Evolutionary conservation across 768 basidiomycete genomes (phyloP).

Genomic region (Trametes maxima): DNA sequence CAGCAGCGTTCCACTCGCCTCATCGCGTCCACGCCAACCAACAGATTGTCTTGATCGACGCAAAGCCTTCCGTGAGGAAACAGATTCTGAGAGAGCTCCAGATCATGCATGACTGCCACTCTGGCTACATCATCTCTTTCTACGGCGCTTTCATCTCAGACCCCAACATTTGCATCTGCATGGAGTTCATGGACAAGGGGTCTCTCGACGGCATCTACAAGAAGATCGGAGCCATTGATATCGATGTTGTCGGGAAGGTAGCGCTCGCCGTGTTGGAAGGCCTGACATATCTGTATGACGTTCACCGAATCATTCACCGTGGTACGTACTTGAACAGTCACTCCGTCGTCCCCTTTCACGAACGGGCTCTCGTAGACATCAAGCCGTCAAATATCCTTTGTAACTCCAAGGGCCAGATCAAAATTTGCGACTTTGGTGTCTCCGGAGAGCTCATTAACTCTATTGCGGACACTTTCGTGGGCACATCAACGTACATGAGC

Average conservation of each 20-base stretch:
- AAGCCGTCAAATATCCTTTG: constrained; percentile 98
- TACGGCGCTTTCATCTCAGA: constrained; percentile 96
- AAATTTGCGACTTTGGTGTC: constrained; percentile 99
- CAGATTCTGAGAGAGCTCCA: constrained; percentile 97
- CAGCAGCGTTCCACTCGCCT: neutral
- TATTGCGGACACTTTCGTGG: constrained; percentile 98
- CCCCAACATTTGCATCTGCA: constrained; percentile 98
- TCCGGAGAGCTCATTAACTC: constrained; percentile 99
- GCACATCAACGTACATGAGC: constrained; percentile 99
- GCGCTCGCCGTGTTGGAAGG: constrained; percentile 95
- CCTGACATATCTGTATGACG: constrained; percentile 95
- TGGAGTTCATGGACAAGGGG: constrained; percentile 96
- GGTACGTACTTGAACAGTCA: constrained; percentile 55
- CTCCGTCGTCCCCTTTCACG: neutral
- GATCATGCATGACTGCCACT: constrained; percentile 98
- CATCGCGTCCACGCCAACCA: constrained; percentile 7
- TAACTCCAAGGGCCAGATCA: constrained; percentile 94
- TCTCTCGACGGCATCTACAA: constrained; percentile 96
- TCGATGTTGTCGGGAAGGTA: constrained; percentile 90
- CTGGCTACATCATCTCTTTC: constrained; percentile 93
- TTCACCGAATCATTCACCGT: constrained; percentile 96
- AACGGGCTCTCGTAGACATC: constrained; percentile 67
- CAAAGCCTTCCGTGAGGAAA: constrained; percentile 93
- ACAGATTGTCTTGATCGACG: constrained; percentile 94
- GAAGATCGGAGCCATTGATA: constrained; percentile 90